Percentiles rank a stretch among this genome's conserved stretches.
Evolutionary conservation across 2,329 filamentous ascomycete genomes (phyloP).

Genomic region (Penicillium sclerotigenum): DNA sequence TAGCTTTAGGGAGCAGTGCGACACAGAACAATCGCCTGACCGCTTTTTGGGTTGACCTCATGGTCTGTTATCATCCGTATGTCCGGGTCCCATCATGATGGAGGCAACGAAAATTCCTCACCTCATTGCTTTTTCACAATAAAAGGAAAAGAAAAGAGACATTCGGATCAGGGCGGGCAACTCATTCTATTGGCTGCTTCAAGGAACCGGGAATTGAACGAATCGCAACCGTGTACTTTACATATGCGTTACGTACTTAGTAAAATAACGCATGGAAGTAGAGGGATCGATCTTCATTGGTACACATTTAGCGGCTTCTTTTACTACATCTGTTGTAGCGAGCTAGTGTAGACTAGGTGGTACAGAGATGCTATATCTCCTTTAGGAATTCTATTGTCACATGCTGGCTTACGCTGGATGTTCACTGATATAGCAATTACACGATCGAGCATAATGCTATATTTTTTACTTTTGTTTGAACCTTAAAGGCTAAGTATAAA

Average conservation of each 20-base stretch:
- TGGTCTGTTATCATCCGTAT: slow-evolving; percentile 4
- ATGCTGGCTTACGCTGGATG: not conserved
- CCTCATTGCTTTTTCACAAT: not conserved
- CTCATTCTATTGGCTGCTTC: not conserved
- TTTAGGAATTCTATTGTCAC: not conserved
- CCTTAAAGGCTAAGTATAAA: not conserved
- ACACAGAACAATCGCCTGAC: slow-evolving; percentile 2
- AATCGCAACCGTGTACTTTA: slow-evolving; percentile 11
- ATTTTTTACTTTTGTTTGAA: not conserved
- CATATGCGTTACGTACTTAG: not conserved
- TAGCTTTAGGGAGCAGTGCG: not conserved
- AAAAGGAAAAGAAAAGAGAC: not conserved
- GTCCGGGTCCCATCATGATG: not conserved
- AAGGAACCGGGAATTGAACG: not conserved
- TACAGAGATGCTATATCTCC: not conserved
- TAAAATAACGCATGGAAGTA: slow-evolving; percentile 11
- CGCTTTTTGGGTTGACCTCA: slow-evolving; percentile 6
- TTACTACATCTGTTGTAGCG: not conserved
- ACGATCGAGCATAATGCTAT: not conserved
- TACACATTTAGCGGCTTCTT: not conserved
- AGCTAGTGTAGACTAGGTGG: not conserved
- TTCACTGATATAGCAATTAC: not conserved
- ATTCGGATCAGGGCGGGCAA: not conserved
- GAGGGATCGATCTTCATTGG: slow-evolving; percentile 15
- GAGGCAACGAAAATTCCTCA: not conserved